Percentiles rank a stretch among this genome's conserved stretches.
Conservation (phyloP, 805 yeast species). For the Wickerhamiella brachini region DNA sequence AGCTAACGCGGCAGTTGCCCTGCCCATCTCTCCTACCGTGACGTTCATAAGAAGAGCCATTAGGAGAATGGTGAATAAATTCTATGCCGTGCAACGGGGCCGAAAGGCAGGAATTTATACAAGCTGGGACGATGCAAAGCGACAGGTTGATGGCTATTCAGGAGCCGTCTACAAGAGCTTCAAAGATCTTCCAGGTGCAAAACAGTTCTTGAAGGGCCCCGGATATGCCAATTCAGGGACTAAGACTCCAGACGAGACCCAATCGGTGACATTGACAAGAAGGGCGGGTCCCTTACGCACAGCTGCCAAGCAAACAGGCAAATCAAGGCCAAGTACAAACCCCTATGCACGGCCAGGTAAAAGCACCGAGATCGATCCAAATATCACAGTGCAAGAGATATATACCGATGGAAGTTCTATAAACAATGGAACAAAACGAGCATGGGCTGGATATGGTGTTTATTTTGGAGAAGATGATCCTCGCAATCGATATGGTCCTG, state of each 20-base stretch:
- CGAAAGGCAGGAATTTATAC: constrained; percentile 41
- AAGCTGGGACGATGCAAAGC: constrained; percentile 38
- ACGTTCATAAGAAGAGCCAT: not conserved
- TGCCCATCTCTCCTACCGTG: not conserved
- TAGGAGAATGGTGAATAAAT: constrained; percentile 13
- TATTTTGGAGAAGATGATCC: constrained; percentile 45
- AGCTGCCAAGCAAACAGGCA: not conserved
- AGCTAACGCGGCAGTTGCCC: not conserved
- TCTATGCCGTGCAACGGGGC: constrained; percentile 46
- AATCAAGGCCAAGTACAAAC: not conserved
- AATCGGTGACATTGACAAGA: not conserved
- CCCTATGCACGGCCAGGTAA: not conserved
- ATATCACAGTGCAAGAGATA: constrained; percentile 19
- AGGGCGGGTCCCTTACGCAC: not conserved
- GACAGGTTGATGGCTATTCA: constrained; percentile 39
- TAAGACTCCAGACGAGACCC: constrained; percentile 21
- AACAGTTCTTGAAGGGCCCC: constrained; percentile 8
- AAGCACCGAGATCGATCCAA: not conserved
- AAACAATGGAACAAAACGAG: constrained; percentile 36
- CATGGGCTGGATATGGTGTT: constrained; percentile 61
- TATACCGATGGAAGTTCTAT: constrained; percentile 73
- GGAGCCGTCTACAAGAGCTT: constrained; percentile 50
- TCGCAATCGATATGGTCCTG: constrained; percentile 41
- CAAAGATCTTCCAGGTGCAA: constrained; percentile 35
- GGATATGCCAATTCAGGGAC: not conserved